Conservation (phyloP, 768 basidiomycete genomes). For the Lyophyllum decastes region DNA sequence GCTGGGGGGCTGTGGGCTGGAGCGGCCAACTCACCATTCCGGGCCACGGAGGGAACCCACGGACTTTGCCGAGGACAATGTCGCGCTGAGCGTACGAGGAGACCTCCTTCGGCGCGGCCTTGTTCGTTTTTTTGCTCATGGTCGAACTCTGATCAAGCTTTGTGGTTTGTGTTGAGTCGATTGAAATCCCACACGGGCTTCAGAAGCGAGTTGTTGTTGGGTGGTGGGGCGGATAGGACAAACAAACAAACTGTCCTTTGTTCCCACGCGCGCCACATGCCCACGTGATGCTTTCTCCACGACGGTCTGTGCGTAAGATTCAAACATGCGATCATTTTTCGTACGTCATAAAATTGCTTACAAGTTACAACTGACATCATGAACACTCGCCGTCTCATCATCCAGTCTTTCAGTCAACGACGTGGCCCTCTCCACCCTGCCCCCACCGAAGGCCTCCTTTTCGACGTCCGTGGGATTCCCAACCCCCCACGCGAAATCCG, state of each 20-base stretch:
- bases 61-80: constrained; percentile 89
- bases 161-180: background rate
- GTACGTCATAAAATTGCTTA: too few species aligned
- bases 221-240: background rate
- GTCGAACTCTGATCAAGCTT: background rate
- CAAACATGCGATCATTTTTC: background rate
- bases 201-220: too few species aligned
- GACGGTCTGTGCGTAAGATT: background rate
- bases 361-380: too few species aligned
- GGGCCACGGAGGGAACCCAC: constrained; percentile 95
- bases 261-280: background rate
- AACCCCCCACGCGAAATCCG: constrained; percentile 3
- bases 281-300: background rate
- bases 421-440: constrained; percentile 6
- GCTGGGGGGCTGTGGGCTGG: too few species aligned
- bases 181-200: too few species aligned
- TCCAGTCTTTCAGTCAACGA: constrained; percentile 9
- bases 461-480: constrained; percentile 13
- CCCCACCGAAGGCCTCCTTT: constrained; percentile 3
- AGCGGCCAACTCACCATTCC: constrained; percentile 70
- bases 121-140: constrained; percentile 59
- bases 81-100: constrained; percentile 72
- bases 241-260: background rate
- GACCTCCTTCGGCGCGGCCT: constrained; percentile 38
- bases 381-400: background rate